Evolutionary conservation across 495 filamentous ascomycete species (phyloP).

Genomic region (Beverwykella pulmonaria): DNA sequence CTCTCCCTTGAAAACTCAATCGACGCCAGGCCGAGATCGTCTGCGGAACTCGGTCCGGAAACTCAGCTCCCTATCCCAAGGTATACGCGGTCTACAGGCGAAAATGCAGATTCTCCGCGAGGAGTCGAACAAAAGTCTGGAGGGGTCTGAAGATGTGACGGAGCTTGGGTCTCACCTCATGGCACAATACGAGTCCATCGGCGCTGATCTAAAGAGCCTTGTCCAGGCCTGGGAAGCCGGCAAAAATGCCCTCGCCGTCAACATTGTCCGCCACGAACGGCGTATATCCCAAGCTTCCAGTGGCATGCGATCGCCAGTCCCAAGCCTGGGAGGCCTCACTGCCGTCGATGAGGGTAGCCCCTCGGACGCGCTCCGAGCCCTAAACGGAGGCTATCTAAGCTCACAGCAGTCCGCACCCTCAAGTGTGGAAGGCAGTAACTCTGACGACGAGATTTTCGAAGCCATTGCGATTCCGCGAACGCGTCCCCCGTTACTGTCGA

Average conservation of each 20-base stretch:
- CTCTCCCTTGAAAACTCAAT: slow-evolving; percentile 66
- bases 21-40: slow-evolving; percentile 75
- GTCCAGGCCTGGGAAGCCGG: slow-evolving; percentile 92
- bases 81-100: slow-evolving; percentile 88
- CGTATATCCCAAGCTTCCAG: slow-evolving; percentile 58
- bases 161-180: slow-evolving; percentile 76
- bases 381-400: slow-evolving; percentile 62
- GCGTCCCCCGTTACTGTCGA: slow-evolving; percentile 70
- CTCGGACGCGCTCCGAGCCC: slow-evolving; percentile 71
- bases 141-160: slow-evolving; percentile 70
- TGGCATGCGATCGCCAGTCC: slow-evolving; percentile 71
- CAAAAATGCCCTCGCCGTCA: slow-evolving; percentile 70
- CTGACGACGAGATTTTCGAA: slow-evolving; percentile 82
- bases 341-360: slow-evolving; percentile 81
- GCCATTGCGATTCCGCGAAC: slow-evolving; percentile 72
- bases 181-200: slow-evolving; percentile 92
- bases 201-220: slow-evolving; percentile 77
- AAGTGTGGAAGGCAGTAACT: slow-evolving; percentile 47
- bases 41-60: slow-evolving; percentile 83
- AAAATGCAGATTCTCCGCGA: slow-evolving; percentile 93
- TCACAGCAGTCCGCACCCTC: slow-evolving; percentile 47
- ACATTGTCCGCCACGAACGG: slow-evolving; percentile 72
- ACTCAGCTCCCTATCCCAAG: slow-evolving; percentile 82
- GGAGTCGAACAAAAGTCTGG: slow-evolving; percentile 76
- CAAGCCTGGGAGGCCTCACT: slow-evolving; percentile 80